Evolutionary conservation across 768 basidiomycete species (phyloP), one percentile per base, ranked within the genome.

Genomic region (Mycena alexandri): DNA sequence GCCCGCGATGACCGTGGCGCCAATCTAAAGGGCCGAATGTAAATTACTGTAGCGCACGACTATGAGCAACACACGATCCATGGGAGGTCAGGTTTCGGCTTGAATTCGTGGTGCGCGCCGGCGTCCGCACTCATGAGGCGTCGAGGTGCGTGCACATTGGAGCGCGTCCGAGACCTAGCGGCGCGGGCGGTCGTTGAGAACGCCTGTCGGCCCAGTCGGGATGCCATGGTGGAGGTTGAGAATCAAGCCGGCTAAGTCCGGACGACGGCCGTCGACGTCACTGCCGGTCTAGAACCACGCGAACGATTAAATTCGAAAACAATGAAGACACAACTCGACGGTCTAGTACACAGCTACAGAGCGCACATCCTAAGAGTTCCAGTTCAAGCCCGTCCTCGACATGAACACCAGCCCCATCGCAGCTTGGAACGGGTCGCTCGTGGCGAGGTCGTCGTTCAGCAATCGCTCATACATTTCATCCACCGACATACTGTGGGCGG

Each of bases 381-480:
- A 81, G 25, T 69, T n/a, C 50, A 81, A 67, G 6, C 84, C 84
- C 57, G 82, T 76, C 58, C 78, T 77, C 17, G 81, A 79, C 62
- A 83, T 72, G 52, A 82, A 78, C 8, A 82, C 78, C 34, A 85
- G 73, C 22, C 83, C 83, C 83, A 86, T 85, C 11, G 85, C 81
- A 21, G 82, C 83, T 63, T 81, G 79, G 66, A 86, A 85, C 22
- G 84, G 81, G 60, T 82, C 82, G 22, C 73, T 73, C 34, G 61
- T 65, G 7, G 74, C 76, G 47, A 84, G 71, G 13, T 71, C 72
- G 36, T 79, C 77, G 63, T 82, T 77, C 13, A 83, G 70, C 61
- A 84, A 69, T 22, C 75, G 74, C 34, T 75, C 73, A 52, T 79
- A 69, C 44, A 83, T 61, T 25, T 68, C 69, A n/a, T 36, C 76